Base-by-base conservation (phyloP, 257 asterid species). In the Apocynum venetum region DNA sequence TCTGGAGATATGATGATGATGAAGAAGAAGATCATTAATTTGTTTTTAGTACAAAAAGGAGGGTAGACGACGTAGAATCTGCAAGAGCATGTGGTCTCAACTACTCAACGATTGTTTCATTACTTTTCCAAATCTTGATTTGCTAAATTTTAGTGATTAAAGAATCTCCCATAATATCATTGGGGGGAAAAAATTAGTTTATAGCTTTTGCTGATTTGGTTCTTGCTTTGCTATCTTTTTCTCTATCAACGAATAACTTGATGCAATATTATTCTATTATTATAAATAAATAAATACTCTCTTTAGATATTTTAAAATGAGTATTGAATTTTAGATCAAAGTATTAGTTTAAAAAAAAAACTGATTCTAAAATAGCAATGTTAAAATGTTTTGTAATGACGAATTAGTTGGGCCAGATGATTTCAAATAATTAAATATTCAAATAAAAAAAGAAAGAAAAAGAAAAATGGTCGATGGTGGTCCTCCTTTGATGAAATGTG, bases 21-120 rank as follows among this genome's bases (percentile, higher is more conserved):
- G 3, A 17, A 17, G 25, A 17, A 17, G 25, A 57, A 57, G 64
- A 57, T 66, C 67, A 36, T 55, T 68, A 15, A 40, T 65, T 38
- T 19, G 5, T 43, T 44, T 19, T 17, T 19, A 2, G 73, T 68
- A 43, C 13, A 17, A 64, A 40, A 65, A 65, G 71, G 71, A 38
- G 71, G 48, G n/a, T 65, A 40, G 72, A 66, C 72, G 35, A 66
- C 72, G 35, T 66, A 2, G 31, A 66, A 66, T 66, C 49, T 41
- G 51, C 72, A 40, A 19, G 13, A 19, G 53, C 73, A 68, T 68
- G 73, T 68, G 73, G 73, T 43, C 53, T 68, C 73, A 68, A 68
- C 73, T 44, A 68, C 73, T 43, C 36, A 43, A 44, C 36, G 73
- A 68, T 68, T 41, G 14, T 41, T 66, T 31, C 14, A 25, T 38